These are phyloP conservation scores for Trypanosomatidae sp. DNA, from an alignment of 208 protist species.

Conservation along the genomic window DNA sequence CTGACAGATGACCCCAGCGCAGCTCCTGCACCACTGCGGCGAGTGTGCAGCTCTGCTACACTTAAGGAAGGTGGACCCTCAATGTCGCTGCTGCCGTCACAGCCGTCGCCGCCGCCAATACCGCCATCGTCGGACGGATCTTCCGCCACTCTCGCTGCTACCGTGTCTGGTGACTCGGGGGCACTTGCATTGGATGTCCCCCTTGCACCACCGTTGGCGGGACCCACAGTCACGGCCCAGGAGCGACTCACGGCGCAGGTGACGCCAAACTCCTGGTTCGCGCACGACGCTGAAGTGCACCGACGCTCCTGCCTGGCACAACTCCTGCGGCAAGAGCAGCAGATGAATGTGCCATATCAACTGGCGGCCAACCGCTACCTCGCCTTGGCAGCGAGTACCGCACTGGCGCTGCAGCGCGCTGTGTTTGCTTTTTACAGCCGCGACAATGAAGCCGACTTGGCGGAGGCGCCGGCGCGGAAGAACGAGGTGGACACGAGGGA, in stretches of 20 bases:
- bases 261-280: conserved; percentile 44
- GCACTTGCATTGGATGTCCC: background rate
- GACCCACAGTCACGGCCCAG: background rate
- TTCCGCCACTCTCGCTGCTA: background rate
- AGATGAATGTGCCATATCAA: conserved; percentile 52
- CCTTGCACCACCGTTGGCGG: background rate
- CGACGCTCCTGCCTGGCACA: conserved; percentile 27
- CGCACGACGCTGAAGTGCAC: conserved; percentile 21
- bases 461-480: background rate
- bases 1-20: background rate
- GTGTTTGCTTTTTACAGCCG: conserved; percentile 20
- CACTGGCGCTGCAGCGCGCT: conserved; percentile 34
- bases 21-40: background rate
- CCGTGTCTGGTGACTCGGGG: conserved; percentile 1
- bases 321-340: conserved; percentile 30
- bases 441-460: background rate
- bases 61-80: background rate
- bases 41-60: background rate
- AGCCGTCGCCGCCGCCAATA: background rate
- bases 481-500: background rate
- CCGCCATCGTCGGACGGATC: background rate
- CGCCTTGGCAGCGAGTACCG: conserved; percentile 15
- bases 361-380: conserved; percentile 26
- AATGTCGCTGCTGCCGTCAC: background rate
- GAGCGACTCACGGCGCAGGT: conserved; percentile 7